Conservation (phyloP, 371 early-diverging fungal species). For the Rhizopus sp. region DNA sequence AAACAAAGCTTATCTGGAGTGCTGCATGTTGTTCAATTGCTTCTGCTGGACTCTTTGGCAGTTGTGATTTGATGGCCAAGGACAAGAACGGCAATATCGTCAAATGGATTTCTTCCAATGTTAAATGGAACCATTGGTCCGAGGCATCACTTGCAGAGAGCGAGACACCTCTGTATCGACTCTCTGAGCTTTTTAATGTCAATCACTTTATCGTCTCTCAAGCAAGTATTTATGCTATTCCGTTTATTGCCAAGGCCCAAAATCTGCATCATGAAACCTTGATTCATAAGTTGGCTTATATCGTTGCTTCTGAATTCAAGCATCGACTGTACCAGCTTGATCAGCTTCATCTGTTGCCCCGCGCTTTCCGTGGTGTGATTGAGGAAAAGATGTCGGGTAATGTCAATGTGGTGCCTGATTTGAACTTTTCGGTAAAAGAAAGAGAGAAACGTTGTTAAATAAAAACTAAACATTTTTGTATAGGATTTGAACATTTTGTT, state of each 20-base stretch:
- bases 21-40: constrained; percentile 75
- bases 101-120: constrained; percentile 62
- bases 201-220: constrained; percentile 80
- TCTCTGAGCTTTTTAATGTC: constrained; percentile 76
- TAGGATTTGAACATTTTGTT: constrained; percentile 75
- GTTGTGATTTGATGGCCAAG: constrained; percentile 66
- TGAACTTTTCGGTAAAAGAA: constrained; percentile 44
- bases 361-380: constrained; percentile 55
- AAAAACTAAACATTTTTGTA: background rate
- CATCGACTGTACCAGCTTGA: constrained; percentile 65
- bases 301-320: constrained; percentile 62
- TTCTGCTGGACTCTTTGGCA: constrained; percentile 59
- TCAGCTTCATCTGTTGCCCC: constrained; percentile 61
- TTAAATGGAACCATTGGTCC: constrained; percentile 57
- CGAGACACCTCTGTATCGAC: constrained; percentile 63
- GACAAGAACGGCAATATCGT: constrained; percentile 66
- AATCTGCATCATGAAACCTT: constrained; percentile 49
- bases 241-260: constrained; percentile 61
- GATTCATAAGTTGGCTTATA: constrained; percentile 42
- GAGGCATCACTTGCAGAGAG: constrained; percentile 55
- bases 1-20: constrained; percentile 64
- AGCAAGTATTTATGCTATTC: constrained; percentile 66
- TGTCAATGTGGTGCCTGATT: constrained; percentile 64
- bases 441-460: background rate
- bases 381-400: constrained; percentile 70